Evolutionary conservation across 768 basidiomycete species (phyloP).

Genomic region (Mycena floridula): DNA sequence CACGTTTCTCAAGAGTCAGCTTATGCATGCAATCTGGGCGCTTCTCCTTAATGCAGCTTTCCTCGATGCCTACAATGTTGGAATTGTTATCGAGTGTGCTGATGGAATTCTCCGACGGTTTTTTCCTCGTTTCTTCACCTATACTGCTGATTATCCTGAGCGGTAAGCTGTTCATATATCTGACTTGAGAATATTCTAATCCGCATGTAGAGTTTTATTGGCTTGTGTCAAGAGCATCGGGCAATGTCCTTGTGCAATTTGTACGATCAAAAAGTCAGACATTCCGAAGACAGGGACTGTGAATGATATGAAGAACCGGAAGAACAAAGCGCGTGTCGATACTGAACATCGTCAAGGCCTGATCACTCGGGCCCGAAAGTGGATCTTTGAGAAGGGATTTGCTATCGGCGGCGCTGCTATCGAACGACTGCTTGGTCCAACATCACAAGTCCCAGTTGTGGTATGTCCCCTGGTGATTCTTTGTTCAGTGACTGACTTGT

Average conservation of each 20-base stretch:
- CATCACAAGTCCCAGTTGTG: conserved; percentile 18
- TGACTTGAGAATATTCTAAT: not conserved
- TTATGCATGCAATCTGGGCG: conserved; percentile 26
- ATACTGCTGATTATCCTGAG: conserved; percentile 31
- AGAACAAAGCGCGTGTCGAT: conserved; percentile 7
- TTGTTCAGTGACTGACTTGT: not conserved
- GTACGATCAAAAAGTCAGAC: conserved; percentile 13
- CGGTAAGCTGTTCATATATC: conserved; percentile 17
- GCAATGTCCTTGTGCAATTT: conserved; percentile 23
- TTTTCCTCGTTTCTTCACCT: conserved; percentile 25
- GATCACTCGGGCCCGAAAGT: conserved; percentile 13
- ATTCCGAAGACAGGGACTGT: conserved; percentile 22
- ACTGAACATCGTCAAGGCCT: not conserved
- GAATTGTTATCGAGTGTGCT: conserved; percentile 23
- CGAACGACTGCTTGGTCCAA: conserved; percentile 11
- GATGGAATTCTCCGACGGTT: conserved; percentile 24
- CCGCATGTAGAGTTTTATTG: conserved; percentile 14
- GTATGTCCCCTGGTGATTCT: conserved; percentile 11
- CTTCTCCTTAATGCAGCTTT: conserved; percentile 17
- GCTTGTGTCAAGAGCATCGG: conserved; percentile 18
- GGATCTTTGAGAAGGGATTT: conserved; percentile 16
- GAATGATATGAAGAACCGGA: conserved; percentile 6
- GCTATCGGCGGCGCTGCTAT: conserved; percentile 15
- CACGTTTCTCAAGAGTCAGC: conserved; percentile 26
- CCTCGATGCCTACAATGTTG: conserved; percentile 19